Base-by-base conservation (phyloP, 441 rosid species). In the Pelargonium australe region DNA sequence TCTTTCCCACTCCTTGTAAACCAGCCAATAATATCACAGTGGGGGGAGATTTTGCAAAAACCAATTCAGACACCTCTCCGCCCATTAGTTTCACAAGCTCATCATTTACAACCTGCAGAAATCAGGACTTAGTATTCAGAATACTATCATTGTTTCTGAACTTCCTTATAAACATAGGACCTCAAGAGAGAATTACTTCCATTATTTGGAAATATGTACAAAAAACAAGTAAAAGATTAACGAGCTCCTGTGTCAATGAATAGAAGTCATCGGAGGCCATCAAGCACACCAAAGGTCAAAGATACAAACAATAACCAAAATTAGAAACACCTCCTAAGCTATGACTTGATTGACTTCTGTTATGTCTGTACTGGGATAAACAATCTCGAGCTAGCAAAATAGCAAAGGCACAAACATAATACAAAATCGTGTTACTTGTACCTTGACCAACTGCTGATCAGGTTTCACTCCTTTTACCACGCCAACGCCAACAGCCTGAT, bases 1-100 rank as follows among this genome's bases (percentile, higher is more conserved):
- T 95, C 89, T 95, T 95, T 34, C 99, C 99, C 64, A 91, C 97
- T 67, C 99, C 97, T 81, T 91, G 99, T 47, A 95, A 83, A 74
- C 99, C 97, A 73, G 99, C 99, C 83, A 95, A 72, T 72, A 95
- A 70, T 76, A 95, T 90, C 2, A 91, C 96, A 0, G 97, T 88
- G 31, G 99, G 97, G 65, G 87, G 86, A 63, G 85, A 80, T 85
- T 95, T 91, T 40, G 97, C 79, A 73, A 91, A 95, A 13, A 79
- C 91, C 68, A 95, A 85, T 81, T 91, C 97, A 66, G 95, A 85
- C 70, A 91, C 97, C 81, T 95, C 95, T 72, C 96, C 99, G 68
- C 97, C 99, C 99, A 95, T 95, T 85, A 95, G 72, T 78, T 86
- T 90, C 71, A 95, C 96, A 76, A 95, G 87, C 82, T 95, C 97